Base-by-base conservation (phyloP, 1,284 basidiomycete genomes). In the Ceratobasidium sp. region DNA sequence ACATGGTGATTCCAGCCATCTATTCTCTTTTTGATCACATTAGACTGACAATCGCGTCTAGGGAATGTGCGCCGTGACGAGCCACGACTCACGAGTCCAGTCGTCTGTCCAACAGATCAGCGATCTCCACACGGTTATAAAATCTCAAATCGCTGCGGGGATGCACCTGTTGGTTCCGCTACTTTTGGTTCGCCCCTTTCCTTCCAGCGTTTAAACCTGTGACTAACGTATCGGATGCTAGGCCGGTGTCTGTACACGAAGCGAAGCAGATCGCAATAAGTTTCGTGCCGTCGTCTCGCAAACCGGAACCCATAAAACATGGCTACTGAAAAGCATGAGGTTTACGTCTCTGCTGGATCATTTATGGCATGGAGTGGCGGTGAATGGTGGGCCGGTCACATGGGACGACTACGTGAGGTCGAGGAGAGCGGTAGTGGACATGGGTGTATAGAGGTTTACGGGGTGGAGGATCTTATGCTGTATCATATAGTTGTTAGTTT, bases 41-140 rank as follows among this genome's bases (percentile, higher is more conserved):
- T 13, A 26, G 26, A 28, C 28, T 54, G 20, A 54, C 20, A 26
- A n/a, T 6, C 20, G 48, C 48, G 48, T 17, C 54, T 56, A 48
- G 50, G 50, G 50, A 13, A 52, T 52, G 50, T 52, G 64, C 23
- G 42, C 54, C 38, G 64, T 50, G 13, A 67, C 48, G 1, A 57
- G 52, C 13, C 64, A 76, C 23, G 74, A 76, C n/a, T 40, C 38
- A 6, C 64, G 74, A 48, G 74, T 76, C 28, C 74, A 76, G 40
- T 13, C 64, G 12, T 76, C 74, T 15, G 74, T 48, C 5, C 52
- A 33, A 13, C 74, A 76, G 42, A 67, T 76, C 42, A 48, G 65
- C 23, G 46, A 13, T 3, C 64, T 46, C 38, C 64, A 50, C 4
- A 23, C 13, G 9, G 17, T n/a, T 6, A 66, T 66, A 12, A 12